Base-by-base conservation (phyloP, 1,284 basidiomycete genomes). In the Cystobasidium sp. region DNA sequence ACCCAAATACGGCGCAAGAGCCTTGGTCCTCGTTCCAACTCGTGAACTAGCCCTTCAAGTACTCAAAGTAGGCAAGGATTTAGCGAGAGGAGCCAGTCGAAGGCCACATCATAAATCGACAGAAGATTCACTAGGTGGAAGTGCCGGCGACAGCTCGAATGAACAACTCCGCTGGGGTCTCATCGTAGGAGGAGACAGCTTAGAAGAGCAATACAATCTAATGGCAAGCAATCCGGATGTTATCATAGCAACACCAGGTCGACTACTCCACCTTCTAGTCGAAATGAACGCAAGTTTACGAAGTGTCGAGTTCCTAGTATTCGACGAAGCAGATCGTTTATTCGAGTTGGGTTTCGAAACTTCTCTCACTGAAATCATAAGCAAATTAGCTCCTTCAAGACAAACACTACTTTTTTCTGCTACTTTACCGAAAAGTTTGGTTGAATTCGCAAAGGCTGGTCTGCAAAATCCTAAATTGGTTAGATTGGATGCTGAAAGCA, bases 161-260 rank as follows among this genome's bases (percentile, higher is more conserved):
- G 56, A 59, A 20, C 56, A 59, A 16, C 84, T 99, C 72, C 86
- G 94, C 62, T 99, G 97, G 97, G 91, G 93, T 70, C 85, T 99
- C 58, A 87, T 99, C 65, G 95, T 99, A 59, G 97, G 97, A 79
- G 97, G 97, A 73, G 97, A 99, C 82, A 89, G 91, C 47, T 80
- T 99, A 82, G 95, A 99, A 78, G 93, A 96, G 80, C 97, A 99
- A 81, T 99, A 99, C 78, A 91, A 94, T 81, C 91, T 93, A 87
- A 94, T 99, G 81, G 89, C 93, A 9, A 90, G 86, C 81, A 97
- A 95, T 80, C 97, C 97, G 0, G 97, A 97, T 81, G 86, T 97
- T 93, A 94, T 97, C 75, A 95, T 97, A 78, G 97, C 96, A 22
- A 99, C 97, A 3, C 97, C 97, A 16, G 97, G 97, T 78, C 94